Base-by-base conservation (phyloP, 805 yeast species). In the Wickerhamomyces pijperi region DNA sequence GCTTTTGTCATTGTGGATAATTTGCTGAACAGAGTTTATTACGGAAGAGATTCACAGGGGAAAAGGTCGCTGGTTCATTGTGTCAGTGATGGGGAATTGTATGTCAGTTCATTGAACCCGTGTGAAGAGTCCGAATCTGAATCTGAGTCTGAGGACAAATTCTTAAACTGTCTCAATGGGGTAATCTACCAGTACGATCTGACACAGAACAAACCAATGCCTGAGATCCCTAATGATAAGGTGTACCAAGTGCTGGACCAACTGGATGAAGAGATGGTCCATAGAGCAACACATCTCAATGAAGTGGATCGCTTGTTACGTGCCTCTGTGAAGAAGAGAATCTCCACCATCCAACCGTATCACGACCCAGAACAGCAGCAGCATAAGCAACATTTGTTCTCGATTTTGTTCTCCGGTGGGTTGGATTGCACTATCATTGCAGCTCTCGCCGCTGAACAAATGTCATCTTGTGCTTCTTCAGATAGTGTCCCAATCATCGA, bases 321-420 rank as follows among this genome's bases (percentile, higher is more conserved):
- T 1, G 28, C 43, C 0, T 57, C 82, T 1, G 73, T 78, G 3
- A 36, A 46, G 1, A 52, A 64, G n/a, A 62, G 92, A 42, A 70
- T 78, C n/a, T 53, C 58, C 9, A 69, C 83, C 0, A 79, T 82
- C 5, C 70, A 69, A 42, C 88, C 92, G 2, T 40, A 72, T 3
- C 71, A 68, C 13, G 48, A 49, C 18, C 9, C 23, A 6, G n/a
- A n/a, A n/a, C n/a, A n/a, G n/a, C n/a, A n/a, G n/a, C n/a, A n/a
- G n/a, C n/a, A n/a, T n/a, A n/a, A n/a, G n/a, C n/a, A n/a, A n/a
- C 55, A 64, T 1, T 56, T 58, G 5, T 58, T 78, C 34, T 82
- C 82, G 0, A 64, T 92, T 0, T 59, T 92, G 25, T 92, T 88
- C 53, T 85, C 96, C 34, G 99, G 99, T 2, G 99, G 99, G 0